A percentile compares a stretch with the other conserved stretches of the same genome.
These are phyloP conservation scores for Olyra latifolia DNA, from an alignment of 176 grass and related monocot species.

Conservation along the genomic window DNA sequence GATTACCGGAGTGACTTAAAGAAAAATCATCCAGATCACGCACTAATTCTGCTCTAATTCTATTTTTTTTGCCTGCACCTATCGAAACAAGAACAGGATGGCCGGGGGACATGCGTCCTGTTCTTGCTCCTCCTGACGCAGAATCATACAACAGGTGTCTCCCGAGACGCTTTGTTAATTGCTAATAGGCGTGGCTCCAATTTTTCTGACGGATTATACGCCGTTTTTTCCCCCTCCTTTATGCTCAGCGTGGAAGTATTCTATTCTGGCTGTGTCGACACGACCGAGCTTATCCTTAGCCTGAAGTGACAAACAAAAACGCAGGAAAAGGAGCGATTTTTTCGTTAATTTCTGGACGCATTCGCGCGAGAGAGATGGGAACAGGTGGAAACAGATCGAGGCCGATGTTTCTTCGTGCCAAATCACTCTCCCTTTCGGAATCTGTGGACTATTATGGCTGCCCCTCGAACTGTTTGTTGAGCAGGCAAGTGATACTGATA, in stretches of 20 bases:
- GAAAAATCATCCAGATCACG: neutral
- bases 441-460: too few species aligned
- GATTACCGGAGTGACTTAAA: too few species aligned
- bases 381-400: neutral
- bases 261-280: neutral
- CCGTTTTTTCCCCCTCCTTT: slow-evolving; percentile 21
- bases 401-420: neutral
- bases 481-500: neutral
- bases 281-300: slow-evolving; percentile 51
- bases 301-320: neutral
- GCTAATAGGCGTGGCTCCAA: slow-evolving; percentile 29
- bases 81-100: slow-evolving; percentile 18
- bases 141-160: slow-evolving; percentile 25
- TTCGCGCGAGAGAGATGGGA: neutral
- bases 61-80: neutral
- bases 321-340: neutral
- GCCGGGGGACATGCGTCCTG: slow-evolving; percentile 36
- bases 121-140: slow-evolving; percentile 22
- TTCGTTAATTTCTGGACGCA: neutral
- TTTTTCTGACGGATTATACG: slow-evolving; percentile 1
- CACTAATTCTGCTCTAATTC: neutral
- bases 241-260: slow-evolving; percentile 36
- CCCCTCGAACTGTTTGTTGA: neutral
- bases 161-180: slow-evolving; percentile 18
- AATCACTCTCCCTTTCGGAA: too few species aligned